A percentile compares a stretch with the other conserved stretches of the same genome.
These are phyloP conservation scores for Aspergillus intermedius DNA, from an alignment of 2,329 filamentous ascomycete genomes.

Conservation along the genomic window DNA sequence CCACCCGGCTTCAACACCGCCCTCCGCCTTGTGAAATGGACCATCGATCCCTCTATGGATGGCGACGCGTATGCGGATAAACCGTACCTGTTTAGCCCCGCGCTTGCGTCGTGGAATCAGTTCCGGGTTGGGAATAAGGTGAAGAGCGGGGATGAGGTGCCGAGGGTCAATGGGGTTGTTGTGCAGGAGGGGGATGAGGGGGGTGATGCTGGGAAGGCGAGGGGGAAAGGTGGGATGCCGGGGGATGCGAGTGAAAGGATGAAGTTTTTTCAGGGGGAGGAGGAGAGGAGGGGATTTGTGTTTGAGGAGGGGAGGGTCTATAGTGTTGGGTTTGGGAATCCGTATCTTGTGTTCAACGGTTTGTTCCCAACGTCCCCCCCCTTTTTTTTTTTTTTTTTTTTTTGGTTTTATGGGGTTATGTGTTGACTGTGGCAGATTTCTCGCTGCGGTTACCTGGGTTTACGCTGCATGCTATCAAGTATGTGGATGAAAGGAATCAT, in stretches of 20 bases:
- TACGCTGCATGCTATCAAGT: constrained; percentile 28
- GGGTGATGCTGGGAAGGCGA: constrained; percentile 38
- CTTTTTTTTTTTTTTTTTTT: no score
- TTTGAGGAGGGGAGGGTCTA: constrained; percentile 60
- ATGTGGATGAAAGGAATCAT: constrained; percentile 63
- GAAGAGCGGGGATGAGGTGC: constrained; percentile 18
- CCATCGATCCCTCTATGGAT: constrained; percentile 83
- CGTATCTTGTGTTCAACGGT: constrained; percentile 79
- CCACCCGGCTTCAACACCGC: constrained; percentile 82
- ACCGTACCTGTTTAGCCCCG: constrained; percentile 79
- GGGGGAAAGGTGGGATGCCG: constrained; percentile 48
- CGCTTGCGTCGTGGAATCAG: constrained; percentile 71
- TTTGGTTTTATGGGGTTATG: not conserved
- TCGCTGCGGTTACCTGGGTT: constrained; percentile 34
- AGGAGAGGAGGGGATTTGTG: constrained; percentile 49
- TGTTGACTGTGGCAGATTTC: constrained; percentile 23
- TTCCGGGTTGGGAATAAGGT: constrained; percentile 57
- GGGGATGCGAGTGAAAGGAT: constrained; percentile 48
- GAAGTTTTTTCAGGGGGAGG: constrained; percentile 55
- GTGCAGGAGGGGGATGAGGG: constrained; percentile 63
- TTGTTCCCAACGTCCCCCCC: no score
- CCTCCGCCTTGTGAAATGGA: constrained; percentile 79
- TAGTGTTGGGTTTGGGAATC: constrained; percentile 75
- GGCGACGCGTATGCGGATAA: constrained; percentile 82
- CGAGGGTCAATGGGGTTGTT: constrained; percentile 43